Base-by-base conservation (phyloP, 441 rosid genomes). In the Euphorbia celastroides region DNA sequence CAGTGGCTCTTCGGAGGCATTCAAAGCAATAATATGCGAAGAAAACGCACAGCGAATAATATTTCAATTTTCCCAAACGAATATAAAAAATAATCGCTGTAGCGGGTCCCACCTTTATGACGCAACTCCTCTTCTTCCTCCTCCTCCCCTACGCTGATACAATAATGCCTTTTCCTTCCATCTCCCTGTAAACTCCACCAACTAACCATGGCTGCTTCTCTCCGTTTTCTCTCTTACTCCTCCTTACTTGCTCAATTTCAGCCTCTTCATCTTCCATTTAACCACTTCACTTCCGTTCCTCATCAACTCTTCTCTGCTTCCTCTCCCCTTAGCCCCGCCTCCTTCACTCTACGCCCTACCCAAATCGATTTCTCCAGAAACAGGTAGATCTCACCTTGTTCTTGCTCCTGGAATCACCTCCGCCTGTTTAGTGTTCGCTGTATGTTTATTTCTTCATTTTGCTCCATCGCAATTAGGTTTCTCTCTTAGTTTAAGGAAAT, bases 191-290 rank as follows among this genome's bases (percentile, higher is more conserved):
- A 3, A 3, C 5, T 7, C 44, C 12, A 9, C 38, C 38, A n/a
- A n/a, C n/a, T n/a, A 57, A 57, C 36, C 26, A 75, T 89, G 93
- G 92, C 93, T 38, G 65, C 75, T 27, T 38, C 80, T 20, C 78
- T 32, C 60, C 54, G 74, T 10, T 46, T 74, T 67, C 38, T 74
- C 72, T 76, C 83, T 31, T 71, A 68, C 51, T 77, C 83, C 36
- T 70, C 68, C 54, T 67, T 69, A 6, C 36, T 62, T 11, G 9
- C 68, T 57, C 69, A 16, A 5, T 17, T 56, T 64, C 70, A 58
- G 27, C 50, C 9, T n/a, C n/a, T n/a, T n/a, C n/a, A n/a, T 52
- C 57, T 22, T 55, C 59, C 73, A 54, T 68, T 65, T 28, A 28
- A 69, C 17, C 44, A 57, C 72, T 70, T 74, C 26, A 63, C 76